phyloP scores from a whole-genome alignment of 1,284 basidiomycete genomes.

The Thelephora terrestris region DNA sequence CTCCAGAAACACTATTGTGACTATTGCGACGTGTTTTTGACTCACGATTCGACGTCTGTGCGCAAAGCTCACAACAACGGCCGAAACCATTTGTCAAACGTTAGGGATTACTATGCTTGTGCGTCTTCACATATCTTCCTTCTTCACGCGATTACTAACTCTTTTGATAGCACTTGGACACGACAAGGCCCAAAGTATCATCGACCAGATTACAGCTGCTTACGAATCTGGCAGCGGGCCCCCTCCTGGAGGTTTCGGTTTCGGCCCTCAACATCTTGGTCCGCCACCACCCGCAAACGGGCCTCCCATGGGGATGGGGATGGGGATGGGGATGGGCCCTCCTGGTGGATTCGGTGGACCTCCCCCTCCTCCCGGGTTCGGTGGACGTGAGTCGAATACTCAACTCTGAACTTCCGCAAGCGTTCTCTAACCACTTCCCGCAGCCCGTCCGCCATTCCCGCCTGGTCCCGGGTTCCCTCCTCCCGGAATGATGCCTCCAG shows the following conservation, averaged over 20 bases:
- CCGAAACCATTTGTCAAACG: slow-evolving; percentile 92
- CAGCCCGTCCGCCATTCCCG: slow-evolving; percentile 62
- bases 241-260: slow-evolving; percentile 74
- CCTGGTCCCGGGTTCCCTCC: slow-evolving; percentile 39
- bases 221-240: slow-evolving; percentile 83
- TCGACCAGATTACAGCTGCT: slow-evolving; percentile 89
- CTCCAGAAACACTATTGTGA: slow-evolving; percentile 81
- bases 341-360: slow-evolving; percentile 29
- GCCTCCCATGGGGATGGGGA: slow-evolving; percentile 38
- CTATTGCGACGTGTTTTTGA: slow-evolving; percentile 87
- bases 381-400: slow-evolving; percentile 30
- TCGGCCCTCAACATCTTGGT: slow-evolving; percentile 62
- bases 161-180: slow-evolving; percentile 70
- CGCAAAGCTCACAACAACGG: slow-evolving; percentile 98
- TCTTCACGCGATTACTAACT: slow-evolving; percentile 8
- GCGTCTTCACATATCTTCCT: slow-evolving; percentile 16
- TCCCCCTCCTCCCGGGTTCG: slow-evolving; percentile 34
- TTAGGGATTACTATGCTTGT: slow-evolving; percentile 96
- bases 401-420: slow-evolving; percentile 2
- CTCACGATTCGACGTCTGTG: slow-evolving; percentile 86
- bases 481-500: slow-evolving; percentile 38
- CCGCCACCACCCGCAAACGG: slow-evolving; percentile 32
- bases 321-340: slow-evolving; percentile 35
- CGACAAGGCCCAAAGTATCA: slow-evolving; percentile 92
- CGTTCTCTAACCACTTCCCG: slow-evolving; percentile 2